These are phyloP conservation scores for Thalassiosira delicatula DNA, from an alignment of 352 stramenopile genomes.

Conservation along the genomic window DNA sequence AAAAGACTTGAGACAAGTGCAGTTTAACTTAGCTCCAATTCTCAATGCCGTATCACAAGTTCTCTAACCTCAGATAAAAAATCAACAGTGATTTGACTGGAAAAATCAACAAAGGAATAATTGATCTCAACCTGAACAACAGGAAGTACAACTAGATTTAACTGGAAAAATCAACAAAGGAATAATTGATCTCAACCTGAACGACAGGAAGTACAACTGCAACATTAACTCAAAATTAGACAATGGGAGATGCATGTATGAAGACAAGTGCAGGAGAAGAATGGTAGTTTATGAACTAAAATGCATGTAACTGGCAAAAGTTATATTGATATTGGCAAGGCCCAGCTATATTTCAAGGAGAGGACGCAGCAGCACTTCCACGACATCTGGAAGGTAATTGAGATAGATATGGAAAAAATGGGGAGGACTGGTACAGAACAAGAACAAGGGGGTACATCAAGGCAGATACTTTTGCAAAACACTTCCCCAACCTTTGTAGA, in stretches of 20 bases:
- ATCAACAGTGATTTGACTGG: not conserved
- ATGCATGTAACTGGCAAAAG: not conserved
- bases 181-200: constrained; percentile 3
- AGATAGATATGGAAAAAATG: not conserved
- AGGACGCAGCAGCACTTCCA: not conserved
- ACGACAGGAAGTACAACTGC: not conserved
- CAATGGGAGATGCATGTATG: not conserved
- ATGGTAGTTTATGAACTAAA: constrained; percentile 1
- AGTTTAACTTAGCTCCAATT: constrained; percentile 18
- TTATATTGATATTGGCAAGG: constrained; percentile 5
- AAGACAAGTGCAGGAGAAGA: not conserved
- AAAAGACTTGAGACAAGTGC: constrained; percentile 15
- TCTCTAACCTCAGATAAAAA: not conserved
- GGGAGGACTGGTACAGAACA: not conserved
- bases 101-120: constrained; percentile 30
- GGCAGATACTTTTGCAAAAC: constrained; percentile 3
- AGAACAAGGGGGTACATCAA: not conserved
- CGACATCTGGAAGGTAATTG: constrained; percentile 13
- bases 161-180: constrained; percentile 19
- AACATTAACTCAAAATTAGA: not conserved
- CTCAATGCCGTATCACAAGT: constrained; percentile 27
- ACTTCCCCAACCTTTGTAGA: not conserved
- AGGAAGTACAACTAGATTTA: not conserved
- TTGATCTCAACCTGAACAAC: not conserved
- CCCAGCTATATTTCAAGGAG: not conserved